Conservation (phyloP, 2,329 filamentous ascomycete species). For the Cyphellophora attinorum region DNA sequence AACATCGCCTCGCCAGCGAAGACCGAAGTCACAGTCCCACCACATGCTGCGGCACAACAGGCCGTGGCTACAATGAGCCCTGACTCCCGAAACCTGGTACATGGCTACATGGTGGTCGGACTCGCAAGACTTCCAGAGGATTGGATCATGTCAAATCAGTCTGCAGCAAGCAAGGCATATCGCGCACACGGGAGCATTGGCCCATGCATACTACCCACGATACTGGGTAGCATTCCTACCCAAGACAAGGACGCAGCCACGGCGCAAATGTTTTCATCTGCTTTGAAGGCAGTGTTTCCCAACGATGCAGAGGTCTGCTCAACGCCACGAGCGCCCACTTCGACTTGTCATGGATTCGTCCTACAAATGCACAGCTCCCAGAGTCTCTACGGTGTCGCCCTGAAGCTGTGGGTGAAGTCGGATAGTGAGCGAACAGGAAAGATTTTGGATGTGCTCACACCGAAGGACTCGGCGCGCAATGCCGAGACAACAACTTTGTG, state of each 20-base stretch:
- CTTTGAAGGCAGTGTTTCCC: slow-evolving; percentile 97
- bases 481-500: slow-evolving; percentile 92
- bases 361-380: slow-evolving; percentile 97
- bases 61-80: too few relatives aligned
- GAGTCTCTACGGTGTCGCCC: slow-evolving; percentile 89
- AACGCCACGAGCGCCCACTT: slow-evolving; percentile 87
- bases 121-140: slow-evolving; percentile 93
- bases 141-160: slow-evolving; percentile 89
- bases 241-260: slow-evolving; percentile 96
- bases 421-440: slow-evolving; percentile 97
- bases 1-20: too few relatives aligned
- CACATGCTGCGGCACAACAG: too few relatives aligned
- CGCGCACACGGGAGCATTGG: slow-evolving; percentile 97
- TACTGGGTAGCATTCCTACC: slow-evolving; percentile 86
- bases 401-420: slow-evolving; percentile 92
- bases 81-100: slow-evolving; percentile 52
- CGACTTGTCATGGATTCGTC: slow-evolving; percentile 92
- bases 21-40: too few relatives aligned
- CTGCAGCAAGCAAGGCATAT: slow-evolving; percentile 84
- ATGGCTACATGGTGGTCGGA: slow-evolving; percentile 98
- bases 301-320: slow-evolving; percentile 98
- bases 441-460: slow-evolving; percentile 84
- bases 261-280: slow-evolving; percentile 76
- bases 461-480: slow-evolving; percentile 88
- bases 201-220: slow-evolving; percentile 96